Percentiles rank a stretch among this genome's conserved stretches.
Conservation (phyloP, 495 filamentous ascomycete species). For the Polyplosphaeria fusca region DNA sequence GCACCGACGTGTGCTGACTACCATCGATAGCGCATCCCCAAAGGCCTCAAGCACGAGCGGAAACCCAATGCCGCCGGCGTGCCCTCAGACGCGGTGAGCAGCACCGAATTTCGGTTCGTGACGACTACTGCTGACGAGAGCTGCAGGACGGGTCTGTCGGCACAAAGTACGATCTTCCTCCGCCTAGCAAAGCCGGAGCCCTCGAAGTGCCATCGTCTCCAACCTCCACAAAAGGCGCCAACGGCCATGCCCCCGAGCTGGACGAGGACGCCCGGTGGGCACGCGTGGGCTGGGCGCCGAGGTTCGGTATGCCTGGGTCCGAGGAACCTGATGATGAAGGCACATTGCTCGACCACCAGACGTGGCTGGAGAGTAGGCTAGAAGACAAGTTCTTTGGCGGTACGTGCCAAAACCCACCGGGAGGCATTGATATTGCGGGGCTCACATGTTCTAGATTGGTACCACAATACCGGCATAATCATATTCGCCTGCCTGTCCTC, state of each 20-base stretch:
- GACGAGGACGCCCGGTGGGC: constrained; percentile 57
- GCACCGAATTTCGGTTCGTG: not conserved
- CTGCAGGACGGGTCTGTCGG: constrained; percentile 62
- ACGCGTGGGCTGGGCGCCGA: constrained; percentile 82
- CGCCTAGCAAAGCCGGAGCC: constrained; percentile 67
- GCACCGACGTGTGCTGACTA: constrained; percentile 4
- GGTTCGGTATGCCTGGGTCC: constrained; percentile 59
- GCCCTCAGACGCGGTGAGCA: constrained; percentile 65
- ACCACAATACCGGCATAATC: constrained; percentile 91
- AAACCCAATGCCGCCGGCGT: constrained; percentile 67
- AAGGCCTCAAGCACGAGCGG: constrained; percentile 61
- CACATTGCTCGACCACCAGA: constrained; percentile 80
- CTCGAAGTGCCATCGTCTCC: constrained; percentile 42
- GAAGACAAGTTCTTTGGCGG: constrained; percentile 90
- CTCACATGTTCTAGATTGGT: no score
- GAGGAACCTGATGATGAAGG: constrained; percentile 54
- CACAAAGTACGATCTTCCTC: constrained; percentile 72
- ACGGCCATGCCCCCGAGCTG: constrained; percentile 55
- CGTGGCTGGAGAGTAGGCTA: constrained; percentile 77
- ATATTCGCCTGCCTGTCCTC: constrained; percentile 87
- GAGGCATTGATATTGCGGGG: no score
- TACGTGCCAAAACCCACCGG: no score
- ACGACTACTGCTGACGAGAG: constrained; percentile 12
- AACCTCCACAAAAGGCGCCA: constrained; percentile 42
- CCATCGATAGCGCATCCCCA: constrained; percentile 51